Conservation (phyloP, 1,284 basidiomycete genomes). For the Waitea zeae region DNA sequence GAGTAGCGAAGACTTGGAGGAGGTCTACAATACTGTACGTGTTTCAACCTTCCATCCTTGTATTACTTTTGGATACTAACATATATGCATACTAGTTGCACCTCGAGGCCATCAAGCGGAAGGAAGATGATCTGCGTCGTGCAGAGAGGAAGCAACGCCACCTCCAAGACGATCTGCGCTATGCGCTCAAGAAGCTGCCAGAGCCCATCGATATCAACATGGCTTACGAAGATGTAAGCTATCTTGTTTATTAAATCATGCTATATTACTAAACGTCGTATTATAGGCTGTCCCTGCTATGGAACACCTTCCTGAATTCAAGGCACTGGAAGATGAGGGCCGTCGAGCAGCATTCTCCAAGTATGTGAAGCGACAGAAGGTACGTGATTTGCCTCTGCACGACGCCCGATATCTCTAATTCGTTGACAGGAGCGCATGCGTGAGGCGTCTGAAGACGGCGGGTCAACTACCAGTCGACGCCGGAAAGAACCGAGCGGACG, state of each 20-base stretch:
- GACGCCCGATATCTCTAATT: conserved; percentile 3
- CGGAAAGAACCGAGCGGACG: conserved; percentile 42
- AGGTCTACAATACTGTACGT: conserved; percentile 54
- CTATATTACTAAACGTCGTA: conserved; percentile 1
- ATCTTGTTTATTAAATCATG: conserved; percentile 1
- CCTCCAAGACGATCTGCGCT: conserved; percentile 88
- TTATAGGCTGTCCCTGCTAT: conserved; percentile 55
- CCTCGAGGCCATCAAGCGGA: conserved; percentile 49
- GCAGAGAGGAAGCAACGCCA: conserved; percentile 75
- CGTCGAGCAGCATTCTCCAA: conserved; percentile 69
- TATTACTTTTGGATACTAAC: not conserved
- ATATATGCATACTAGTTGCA: conserved; percentile 33
- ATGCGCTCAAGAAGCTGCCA: conserved; percentile 82
- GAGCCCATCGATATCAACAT: conserved; percentile 61
- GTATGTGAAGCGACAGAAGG: conserved; percentile 77
- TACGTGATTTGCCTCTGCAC: conserved; percentile 9
- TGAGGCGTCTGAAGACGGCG: conserved; percentile 63
- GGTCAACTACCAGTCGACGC: conserved; percentile 54
- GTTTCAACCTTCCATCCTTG: not conserved
- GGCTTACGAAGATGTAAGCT: conserved; percentile 61
- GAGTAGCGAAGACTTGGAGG: conserved; percentile 32
- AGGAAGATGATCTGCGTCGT: conserved; percentile 66
- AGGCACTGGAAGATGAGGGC: conserved; percentile 66
- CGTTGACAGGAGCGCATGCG: conserved; percentile 47
- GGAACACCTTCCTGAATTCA: conserved; percentile 67